phyloP scores from a whole-genome alignment of 2,329 filamentous ascomycete genomes.

The Zymoseptoria pseudotritici region DNA sequence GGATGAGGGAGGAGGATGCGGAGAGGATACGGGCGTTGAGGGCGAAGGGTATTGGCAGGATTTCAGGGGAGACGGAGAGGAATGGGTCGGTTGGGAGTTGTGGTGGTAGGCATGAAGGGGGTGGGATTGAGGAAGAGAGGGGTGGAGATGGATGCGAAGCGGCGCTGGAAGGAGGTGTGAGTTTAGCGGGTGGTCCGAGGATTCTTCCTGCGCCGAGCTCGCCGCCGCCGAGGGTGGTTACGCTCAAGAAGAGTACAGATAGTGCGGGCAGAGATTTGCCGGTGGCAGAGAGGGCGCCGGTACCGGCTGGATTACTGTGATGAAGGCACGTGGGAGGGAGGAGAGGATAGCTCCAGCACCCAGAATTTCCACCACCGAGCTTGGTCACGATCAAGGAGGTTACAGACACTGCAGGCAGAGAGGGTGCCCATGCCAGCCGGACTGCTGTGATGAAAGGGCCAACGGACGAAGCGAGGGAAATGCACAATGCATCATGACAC shows the following conservation, averaged over 20 bases:
- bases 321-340: not conserved
- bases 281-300: slow-evolving; percentile 38
- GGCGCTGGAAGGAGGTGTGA: slow-evolving; percentile 7
- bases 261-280: slow-evolving; percentile 37
- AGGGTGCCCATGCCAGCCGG: too few species aligned
- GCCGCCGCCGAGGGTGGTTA: slow-evolving; percentile 25
- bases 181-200: slow-evolving; percentile 19
- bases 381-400: not conserved
- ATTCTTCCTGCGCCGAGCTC: slow-evolving; percentile 15
- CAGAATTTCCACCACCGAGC: too few species aligned
- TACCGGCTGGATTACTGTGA: slow-evolving; percentile 21
- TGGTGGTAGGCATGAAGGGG: not conserved
- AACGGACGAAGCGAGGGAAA: too few species aligned
- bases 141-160: not conserved
- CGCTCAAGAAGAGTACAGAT: slow-evolving; percentile 27
- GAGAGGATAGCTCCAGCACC: too few species aligned
- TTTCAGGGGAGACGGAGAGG: not conserved
- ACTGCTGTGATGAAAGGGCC: too few species aligned
- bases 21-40: not conserved
- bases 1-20: not conserved
- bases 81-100: not conserved
- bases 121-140: not conserved
- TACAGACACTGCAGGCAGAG: too few species aligned
- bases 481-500: too few species aligned
- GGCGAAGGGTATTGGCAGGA: not conserved